phyloP scores from a whole-genome alignment of 2,329 filamentous ascomycete species.

The Fusarium subtropicale region DNA sequence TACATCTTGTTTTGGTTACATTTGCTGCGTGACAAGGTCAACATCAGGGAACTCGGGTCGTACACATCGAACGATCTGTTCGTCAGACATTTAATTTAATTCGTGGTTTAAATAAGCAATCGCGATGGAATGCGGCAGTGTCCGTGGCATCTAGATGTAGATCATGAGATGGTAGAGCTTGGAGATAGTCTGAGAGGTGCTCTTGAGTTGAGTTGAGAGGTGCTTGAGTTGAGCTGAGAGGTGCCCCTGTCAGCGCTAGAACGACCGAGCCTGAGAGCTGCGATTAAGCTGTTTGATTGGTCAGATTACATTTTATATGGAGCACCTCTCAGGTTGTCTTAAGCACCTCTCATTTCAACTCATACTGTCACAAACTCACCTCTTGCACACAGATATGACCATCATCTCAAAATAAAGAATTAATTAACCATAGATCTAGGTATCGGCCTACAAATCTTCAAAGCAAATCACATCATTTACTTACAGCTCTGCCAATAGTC shows the following conservation, averaged over 20 bases:
- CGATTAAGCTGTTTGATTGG: neutral
- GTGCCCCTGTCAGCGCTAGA: neutral
- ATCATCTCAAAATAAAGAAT: no score
- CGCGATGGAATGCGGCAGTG: neutral
- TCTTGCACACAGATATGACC: neutral
- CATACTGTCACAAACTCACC: no score
- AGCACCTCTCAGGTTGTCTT: neutral
- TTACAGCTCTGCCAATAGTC: neutral
- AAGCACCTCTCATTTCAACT: neutral
- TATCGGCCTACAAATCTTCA: accelerated
- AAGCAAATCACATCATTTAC: no score
- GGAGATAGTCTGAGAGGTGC: neutral
- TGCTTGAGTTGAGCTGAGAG: neutral
- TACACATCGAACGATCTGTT: neutral
- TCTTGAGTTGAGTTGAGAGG: neutral
- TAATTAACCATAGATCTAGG: neutral
- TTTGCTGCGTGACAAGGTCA: neutral
- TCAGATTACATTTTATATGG: accelerated
- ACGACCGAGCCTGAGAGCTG: neutral
- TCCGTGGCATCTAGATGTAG: neutral
- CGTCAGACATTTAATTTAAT: neutral
- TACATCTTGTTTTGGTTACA: neutral
- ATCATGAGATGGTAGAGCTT: neutral
- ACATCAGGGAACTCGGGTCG: neutral
- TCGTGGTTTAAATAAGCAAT: neutral